Evolutionary conservation across 176 grass and related monocot species (phyloP).

Genomic region (Oryza meridionalis): DNA sequence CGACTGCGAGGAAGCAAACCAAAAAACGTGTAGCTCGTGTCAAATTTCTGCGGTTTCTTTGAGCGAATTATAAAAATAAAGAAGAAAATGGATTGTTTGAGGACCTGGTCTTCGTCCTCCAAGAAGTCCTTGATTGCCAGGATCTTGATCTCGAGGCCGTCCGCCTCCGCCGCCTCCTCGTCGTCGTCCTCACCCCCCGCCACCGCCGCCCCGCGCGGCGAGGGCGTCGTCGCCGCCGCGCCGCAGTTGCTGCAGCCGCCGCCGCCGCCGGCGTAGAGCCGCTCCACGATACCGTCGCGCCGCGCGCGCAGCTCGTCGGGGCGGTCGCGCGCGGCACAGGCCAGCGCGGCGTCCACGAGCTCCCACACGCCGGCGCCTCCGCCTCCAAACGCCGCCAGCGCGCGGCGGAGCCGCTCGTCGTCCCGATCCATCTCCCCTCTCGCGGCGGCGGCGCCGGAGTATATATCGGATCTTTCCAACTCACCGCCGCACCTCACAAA

Average conservation of each 20-base stretch:
- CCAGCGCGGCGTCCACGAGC: conserved; percentile 62
- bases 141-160: conserved; percentile 47
- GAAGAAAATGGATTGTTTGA: conserved; percentile 19
- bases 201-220: conserved; percentile 19
- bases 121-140: conserved; percentile 61
- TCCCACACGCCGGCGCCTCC: conserved; percentile 51
- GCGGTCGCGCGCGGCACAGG: conserved; percentile 39
- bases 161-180: neutral
- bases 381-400: conserved; percentile 42
- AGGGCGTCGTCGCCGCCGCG: neutral
- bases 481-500: neutral
- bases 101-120: conserved; percentile 63
- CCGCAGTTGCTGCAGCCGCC: conserved; percentile 51
- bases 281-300: conserved; percentile 65
- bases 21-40: neutral
- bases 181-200: neutral
- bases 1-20: conserved; percentile 48
- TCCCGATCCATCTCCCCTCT: conserved; percentile 54
- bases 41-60: conserved; percentile 10
- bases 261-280: conserved; percentile 48
- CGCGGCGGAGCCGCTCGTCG: conserved; percentile 53
- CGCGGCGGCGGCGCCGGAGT: neutral
- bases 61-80: conserved; percentile 26
- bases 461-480: neutral
- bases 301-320: conserved; percentile 56